Conservation (phyloP, 257 asterid genomes). For the Haberlea rhodopensis region DNA sequence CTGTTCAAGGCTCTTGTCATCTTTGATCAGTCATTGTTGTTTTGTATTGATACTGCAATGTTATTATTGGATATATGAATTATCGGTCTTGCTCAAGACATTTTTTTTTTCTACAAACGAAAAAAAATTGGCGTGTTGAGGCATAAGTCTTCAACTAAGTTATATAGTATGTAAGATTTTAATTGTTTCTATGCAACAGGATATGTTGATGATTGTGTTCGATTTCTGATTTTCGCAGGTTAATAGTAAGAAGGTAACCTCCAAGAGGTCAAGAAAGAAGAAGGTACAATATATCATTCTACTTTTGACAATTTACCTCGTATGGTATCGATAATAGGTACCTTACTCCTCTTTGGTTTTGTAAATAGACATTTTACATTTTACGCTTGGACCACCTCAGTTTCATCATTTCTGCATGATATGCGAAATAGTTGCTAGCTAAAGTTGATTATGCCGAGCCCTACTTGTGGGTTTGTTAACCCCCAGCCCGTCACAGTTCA, state of each 20-base stretch:
- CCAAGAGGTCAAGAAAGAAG: slow-evolving; percentile 69
- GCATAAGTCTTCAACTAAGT: background rate
- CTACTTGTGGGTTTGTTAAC: background rate
- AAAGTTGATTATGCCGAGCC: background rate
- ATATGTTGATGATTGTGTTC: slow-evolving; percentile 7
- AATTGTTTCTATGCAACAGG: background rate
- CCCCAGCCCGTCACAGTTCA: background rate
- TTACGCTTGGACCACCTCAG: too few species aligned
- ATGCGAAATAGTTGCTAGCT: background rate
- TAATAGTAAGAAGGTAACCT: slow-evolving; percentile 31
- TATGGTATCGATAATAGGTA: too few species aligned
- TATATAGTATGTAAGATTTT: background rate
- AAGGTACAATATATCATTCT: slow-evolving; percentile 38
- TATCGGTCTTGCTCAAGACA: too few species aligned
- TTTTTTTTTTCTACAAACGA: too few species aligned
- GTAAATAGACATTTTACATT: too few species aligned
- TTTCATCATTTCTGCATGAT: background rate
- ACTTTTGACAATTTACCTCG: too few species aligned
- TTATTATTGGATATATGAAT: too few species aligned
- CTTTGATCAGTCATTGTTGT: background rate
- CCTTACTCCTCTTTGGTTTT: too few species aligned
- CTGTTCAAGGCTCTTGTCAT: background rate
- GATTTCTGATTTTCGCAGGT: slow-evolving; percentile 36
- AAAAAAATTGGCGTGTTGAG: too few species aligned
- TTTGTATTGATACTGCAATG: background rate